Evolutionary conservation across 768 basidiomycete species (phyloP), one percentile per base, ranked within the genome.

Genomic region (Xerocomellus intermedius): DNA sequence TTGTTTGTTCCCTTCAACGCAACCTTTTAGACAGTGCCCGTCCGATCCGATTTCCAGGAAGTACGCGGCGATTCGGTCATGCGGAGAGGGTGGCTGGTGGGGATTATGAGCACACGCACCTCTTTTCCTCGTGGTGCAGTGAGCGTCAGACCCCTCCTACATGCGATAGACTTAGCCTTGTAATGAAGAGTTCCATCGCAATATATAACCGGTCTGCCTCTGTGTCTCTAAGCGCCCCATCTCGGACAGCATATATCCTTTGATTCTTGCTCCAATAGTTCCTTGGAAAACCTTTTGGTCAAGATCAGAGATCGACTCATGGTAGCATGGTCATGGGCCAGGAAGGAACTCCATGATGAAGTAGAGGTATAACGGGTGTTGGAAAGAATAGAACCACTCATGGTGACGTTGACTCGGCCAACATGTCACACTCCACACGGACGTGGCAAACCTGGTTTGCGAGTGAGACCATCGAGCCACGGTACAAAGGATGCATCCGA

Each of bases 351-450:
- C 87, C 96, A 99, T 99, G 77, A 98, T 91, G 56, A 99, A 83
- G 75, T 98, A 99, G 26, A 98, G 84, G 69, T 96, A 98, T 50
- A 92, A 77, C 2, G 91, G 84, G 71, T 98, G 96, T 72, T 99
- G 96, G 81, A 98, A 98, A 36, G 95, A 97, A 73, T 97, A 98
- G 79, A 89, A 98, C 95, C 47, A 98, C 95, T 95, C 95, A 98
- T 50, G 89, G 85, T 30, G 94, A 96, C 54, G 96, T 97, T 30
- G 91, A 94, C 73, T 98, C 95, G 8, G 95, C 95, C 52, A 98
- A 79, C 24, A 98, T 91, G 67, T 98, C 94, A 62, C 95, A 88
- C 68, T 98, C 95, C 12, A 96, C 95, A 64, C 96, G 88, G 56
- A 99, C 94, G 69, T 98, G 96, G 96, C 96, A 52, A 98, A 83